Base-by-base conservation (phyloP, 352 stramenopile species). In the Phytophthora citricola region DNA sequence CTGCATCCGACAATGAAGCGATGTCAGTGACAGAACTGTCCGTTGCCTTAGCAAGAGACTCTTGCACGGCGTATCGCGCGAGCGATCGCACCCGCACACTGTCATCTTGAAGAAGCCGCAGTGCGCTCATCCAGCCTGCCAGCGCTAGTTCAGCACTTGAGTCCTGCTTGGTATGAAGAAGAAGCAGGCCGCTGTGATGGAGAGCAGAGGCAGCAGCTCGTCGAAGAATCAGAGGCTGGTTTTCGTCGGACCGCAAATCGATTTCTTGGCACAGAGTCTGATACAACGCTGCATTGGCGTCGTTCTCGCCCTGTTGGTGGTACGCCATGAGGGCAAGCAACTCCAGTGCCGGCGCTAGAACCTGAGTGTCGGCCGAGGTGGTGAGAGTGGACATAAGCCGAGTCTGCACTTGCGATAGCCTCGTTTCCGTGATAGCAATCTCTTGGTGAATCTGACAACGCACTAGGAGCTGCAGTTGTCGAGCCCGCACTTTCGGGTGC, bases 61-160 rank as follows among this genome's bases (percentile, higher is more conserved):
- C 32, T 38, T 79, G 69, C 2, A 90, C 73, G 8, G 79, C 84
- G 15, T 58, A 57, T 12, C 71, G 66, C n/a, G 45, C 66, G 22
- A 36, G 22, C 36, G 66, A 49, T 73, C 71, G 61, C 12, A 78
- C 71, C 47, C 57, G 41, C n/a, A 55, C 63, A 22, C 90, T 74
- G 46, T 94, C 86, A 57, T 92, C 86, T 71, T 94, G 86, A 49
- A 94, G 69, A 7, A 93, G 64, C 47, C 66, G 74, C 12, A 94
- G 52, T n/a, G 70, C 76, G 12, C 73, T 80, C 24, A 83, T 70
- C 86, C 86, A 94, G 5, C 73, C 73, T 57, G 81, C 54, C 17
- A 92, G 50, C 2, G 74, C 66, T 29, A 90, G 46, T 2, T 82
- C 62, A 5, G 54, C 46, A 32, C 17, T 48, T 31, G 0, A 49